Evolutionary conservation across 768 basidiomycete genomes (phyloP).

Genomic region (Mycena chlorophos): DNA sequence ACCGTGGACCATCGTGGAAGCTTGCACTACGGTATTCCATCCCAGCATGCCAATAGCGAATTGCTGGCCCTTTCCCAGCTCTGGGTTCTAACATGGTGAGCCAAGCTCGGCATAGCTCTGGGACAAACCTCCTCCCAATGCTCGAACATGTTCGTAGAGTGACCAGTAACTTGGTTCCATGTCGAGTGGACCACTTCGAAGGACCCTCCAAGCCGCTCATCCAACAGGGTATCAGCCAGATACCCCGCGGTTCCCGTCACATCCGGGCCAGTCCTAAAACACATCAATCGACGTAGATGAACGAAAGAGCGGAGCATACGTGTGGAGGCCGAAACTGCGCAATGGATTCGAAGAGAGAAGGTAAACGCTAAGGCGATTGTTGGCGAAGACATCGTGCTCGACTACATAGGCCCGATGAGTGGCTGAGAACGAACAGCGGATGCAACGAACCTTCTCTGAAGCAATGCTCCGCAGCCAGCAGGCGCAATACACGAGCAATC

Average conservation of each 20-base stretch:
- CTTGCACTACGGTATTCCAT: constrained; percentile 20
- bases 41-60: constrained; percentile 21
- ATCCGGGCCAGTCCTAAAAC: constrained; percentile 16
- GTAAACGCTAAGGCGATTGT: constrained; percentile 28
- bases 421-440: not conserved
- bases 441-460: constrained; percentile 30
- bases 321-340: constrained; percentile 20
- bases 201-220: constrained; percentile 19
- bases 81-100: constrained; percentile 6
- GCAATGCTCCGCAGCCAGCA: constrained; percentile 28
- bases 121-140: constrained; percentile 16
- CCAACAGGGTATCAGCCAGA: constrained; percentile 16
- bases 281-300: not conserved
- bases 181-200: constrained; percentile 13
- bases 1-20: constrained; percentile 14
- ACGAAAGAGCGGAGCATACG: not conserved
- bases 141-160: constrained; percentile 17
- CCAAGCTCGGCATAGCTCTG: not conserved
- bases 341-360: constrained; percentile 19
- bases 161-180: constrained; percentile 14
- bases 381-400: constrained; percentile 25
- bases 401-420: constrained; percentile 13
- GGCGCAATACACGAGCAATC: constrained; percentile 28
- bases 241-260: constrained; percentile 8
- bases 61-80: constrained; percentile 8